Base-by-base conservation (phyloP, 805 yeast genomes). In the Ogataea philodendri region DNA sequence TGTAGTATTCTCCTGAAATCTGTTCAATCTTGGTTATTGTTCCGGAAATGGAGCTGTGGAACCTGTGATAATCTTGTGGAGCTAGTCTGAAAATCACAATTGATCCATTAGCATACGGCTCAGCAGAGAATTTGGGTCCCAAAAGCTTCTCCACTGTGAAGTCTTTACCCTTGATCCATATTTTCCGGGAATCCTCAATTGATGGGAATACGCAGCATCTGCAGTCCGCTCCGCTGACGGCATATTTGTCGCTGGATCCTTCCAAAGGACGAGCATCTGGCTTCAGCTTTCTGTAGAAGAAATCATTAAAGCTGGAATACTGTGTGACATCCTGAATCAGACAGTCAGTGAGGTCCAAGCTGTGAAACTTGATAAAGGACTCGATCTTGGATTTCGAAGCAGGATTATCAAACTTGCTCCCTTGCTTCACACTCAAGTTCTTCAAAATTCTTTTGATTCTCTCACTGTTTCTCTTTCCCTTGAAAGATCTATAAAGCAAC, bases 51-150 rank as follows among this genome's bases (percentile, higher is more conserved):
- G 97, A 96, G 10, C 77, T 71, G 57, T 90, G 98, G 60, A 90
- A 89, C 28, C 98, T 66, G 55, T 90, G 98, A 54, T 90, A 90
- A 57, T 90, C 98, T 57, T 90, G 98, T 1, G 98, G 98, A 0
- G 98, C 97, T 26, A 90, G 65, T 39, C 98, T 65, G 59, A 90
- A 90, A 2, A 90, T 75, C 0, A 83, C 89, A 26, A 89, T 59
- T 3, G 88, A 66, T 26, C 87, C 83, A 5, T 70, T 65, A 11
- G 53, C 51, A 35, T 63, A 65, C 32, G 62, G 62, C 1, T 69
- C 67, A 31, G 72, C 67, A 36, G 84, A 64, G 23, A 44, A 41
- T 9, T 41, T 30, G 2, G 38, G 26, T 2, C 54, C 52, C 7
- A 55, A 13, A 3, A 90, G 63, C 44, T 84, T 78, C 5, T 67